phyloP scores from a whole-genome alignment of 306 rosid genomes.

The Cucurbita argyrosperma region DNA sequence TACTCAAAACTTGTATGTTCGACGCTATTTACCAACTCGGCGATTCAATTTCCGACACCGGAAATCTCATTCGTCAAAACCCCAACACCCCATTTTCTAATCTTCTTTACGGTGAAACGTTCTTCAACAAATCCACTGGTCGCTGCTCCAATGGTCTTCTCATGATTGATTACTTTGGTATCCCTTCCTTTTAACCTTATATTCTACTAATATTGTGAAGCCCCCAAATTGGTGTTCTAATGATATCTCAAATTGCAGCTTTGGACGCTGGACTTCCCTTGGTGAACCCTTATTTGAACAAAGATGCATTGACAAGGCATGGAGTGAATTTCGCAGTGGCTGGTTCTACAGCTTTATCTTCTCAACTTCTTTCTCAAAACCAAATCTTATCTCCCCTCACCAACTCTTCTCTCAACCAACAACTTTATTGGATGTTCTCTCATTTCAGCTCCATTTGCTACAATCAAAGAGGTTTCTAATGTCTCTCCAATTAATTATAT shows the following conservation, averaged over 20 bases:
- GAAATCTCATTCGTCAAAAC: neutral
- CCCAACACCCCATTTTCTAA: neutral
- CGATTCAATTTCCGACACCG: neutral
- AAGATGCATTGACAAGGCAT: neutral
- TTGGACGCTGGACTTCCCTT: slow-evolving; percentile 5
- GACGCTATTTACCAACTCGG: neutral
- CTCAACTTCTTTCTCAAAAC: neutral
- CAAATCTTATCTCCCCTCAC: neutral
- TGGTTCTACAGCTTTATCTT: slow-evolving; percentile 10
- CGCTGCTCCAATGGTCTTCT: neutral
- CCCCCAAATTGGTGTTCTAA: too few relatives aligned
- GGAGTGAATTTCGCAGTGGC: slow-evolving; percentile 14
- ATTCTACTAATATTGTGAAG: too few relatives aligned
- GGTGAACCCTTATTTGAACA: slow-evolving; percentile 2
- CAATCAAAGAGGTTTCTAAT: neutral
- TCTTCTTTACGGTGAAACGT: neutral
- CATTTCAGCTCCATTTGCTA: neutral
- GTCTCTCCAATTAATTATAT: too few relatives aligned
- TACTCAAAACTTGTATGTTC: neutral
- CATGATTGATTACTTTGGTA: neutral
- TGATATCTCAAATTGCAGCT: neutral
- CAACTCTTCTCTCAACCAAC: neutral
- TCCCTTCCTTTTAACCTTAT: neutral
- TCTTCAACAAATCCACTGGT: neutral
- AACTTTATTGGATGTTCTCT: slow-evolving; percentile 12